phyloP scores from a whole-genome alignment of 129 eudicot genomes.

The Dittrichia graveolens region DNA sequence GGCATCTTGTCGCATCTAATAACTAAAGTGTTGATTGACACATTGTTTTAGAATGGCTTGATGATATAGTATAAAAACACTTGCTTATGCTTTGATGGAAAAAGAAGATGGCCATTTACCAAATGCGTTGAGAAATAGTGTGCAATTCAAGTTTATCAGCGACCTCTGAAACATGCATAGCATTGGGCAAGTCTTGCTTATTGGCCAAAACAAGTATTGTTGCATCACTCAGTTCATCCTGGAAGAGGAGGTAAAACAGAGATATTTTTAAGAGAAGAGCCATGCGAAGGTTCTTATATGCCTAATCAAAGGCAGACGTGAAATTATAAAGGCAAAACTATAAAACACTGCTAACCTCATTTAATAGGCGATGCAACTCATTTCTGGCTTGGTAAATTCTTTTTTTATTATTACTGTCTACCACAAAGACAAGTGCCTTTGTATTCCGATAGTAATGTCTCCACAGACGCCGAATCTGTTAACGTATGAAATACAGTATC shows the following conservation, averaged over 20 bases:
- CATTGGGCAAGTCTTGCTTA: slow-evolving; percentile 55
- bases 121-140: slow-evolving; percentile 30
- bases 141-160: slow-evolving; percentile 48
- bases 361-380: slow-evolving; percentile 45
- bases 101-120: slow-evolving; percentile 32
- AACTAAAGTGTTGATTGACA: background rate
- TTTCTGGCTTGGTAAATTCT: slow-evolving; percentile 47
- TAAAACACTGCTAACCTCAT: slow-evolving; percentile 30
- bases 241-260: slow-evolving; percentile 10
- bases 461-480: slow-evolving; percentile 51
- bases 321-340: slow-evolving; percentile 1
- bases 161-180: slow-evolving; percentile 49
- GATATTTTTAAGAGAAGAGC: background rate
- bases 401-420: slow-evolving; percentile 41
- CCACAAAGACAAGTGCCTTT: slow-evolving; percentile 48
- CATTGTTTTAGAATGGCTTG: background rate
- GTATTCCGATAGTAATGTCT: slow-evolving; percentile 47
- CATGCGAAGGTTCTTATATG: background rate
- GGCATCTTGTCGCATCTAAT: slow-evolving; percentile 11
- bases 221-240: slow-evolving; percentile 43
- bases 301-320: background rate
- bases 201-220: slow-evolving; percentile 49
- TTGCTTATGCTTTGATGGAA: background rate
- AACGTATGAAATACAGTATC: background rate
- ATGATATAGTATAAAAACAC: background rate